Evolutionary conservation across 805 yeast species (phyloP), one percentile per base, ranked within the genome.

Genomic region (Isabelozyma heimii): DNA sequence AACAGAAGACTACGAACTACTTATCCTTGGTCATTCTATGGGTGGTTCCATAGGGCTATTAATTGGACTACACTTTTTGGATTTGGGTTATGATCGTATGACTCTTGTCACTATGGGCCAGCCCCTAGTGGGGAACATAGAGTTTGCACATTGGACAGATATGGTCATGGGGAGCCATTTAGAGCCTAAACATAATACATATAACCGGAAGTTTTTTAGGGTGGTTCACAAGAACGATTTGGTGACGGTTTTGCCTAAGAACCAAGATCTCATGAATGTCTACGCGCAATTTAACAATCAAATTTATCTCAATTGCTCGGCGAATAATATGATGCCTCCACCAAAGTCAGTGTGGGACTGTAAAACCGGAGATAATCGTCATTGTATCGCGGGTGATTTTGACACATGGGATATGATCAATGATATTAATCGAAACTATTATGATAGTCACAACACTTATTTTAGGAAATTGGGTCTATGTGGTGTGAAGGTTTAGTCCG

Each of bases 41-140:
- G 80, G 79, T 1, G 79, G 79, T 3, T 63, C 76, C 1, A 66
- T 74, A 30, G 74, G 71, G 0, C 53, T 70, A 12, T 55, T 76
- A 2, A 51, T 75, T 10, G 69, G 69, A 6, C 56, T 74, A 13
- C 69, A 72, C 47, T 68, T 63, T 46, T 55, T 69, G 9, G 73
- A 68, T 49, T 50, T 63, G 45, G 75, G 75, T 1, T 66, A 56
- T 47, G 60, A 65, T 14, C 59, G 61, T 17, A 43, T 66, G 38
- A 59, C 63, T 0, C 42, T 75, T 38, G 65, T 73, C 4, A 73
- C 79, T 1, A 64, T 74, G 71, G 80, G 79, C 1, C 79, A 68
- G 55, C 80, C 80, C 0, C 59, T 72, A 17, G 49, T 72, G 6
- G 80, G 80, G 2, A 75, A 76, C 52, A 49, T 56, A 14, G 57